A percentile compares a stretch with the other conserved stretches of the same genome.
Evolutionary conservation across 108 stramenopile species (phyloP).

Genomic region (Nannochloropsis oceanica): DNA sequence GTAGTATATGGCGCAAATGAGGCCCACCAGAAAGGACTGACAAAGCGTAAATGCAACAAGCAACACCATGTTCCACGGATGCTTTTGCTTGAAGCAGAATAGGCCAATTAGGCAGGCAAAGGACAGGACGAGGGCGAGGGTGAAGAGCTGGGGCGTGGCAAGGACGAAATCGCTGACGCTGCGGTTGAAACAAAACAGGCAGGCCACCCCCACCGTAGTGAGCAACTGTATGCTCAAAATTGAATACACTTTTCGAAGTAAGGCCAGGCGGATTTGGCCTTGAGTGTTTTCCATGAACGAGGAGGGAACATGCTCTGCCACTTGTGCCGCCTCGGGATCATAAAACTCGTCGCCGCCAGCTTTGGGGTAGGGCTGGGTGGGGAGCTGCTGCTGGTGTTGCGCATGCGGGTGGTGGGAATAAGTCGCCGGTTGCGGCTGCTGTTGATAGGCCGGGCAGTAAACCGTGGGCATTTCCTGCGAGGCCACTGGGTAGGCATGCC

Average conservation of each 20-base stretch:
- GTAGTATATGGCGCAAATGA: constrained; percentile 8
- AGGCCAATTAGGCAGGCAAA: not conserved
- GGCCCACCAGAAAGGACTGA: constrained; percentile 3
- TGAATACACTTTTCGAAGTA: not conserved
- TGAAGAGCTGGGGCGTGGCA: not conserved
- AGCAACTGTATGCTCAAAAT: not conserved
- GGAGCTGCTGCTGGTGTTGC: not conserved
- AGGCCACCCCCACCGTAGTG: not conserved
- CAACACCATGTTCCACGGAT: constrained; percentile 14
- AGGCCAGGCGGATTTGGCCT: not conserved
- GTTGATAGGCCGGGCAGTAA: not conserved
- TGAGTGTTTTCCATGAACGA: not conserved
- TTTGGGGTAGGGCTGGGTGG: not conserved
- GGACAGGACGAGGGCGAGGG: not conserved
- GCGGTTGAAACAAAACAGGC: not conserved
- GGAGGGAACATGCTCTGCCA: not conserved
- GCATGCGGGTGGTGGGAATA: not conserved
- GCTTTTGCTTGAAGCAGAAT: constrained; percentile 7
- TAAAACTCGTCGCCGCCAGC: not conserved
- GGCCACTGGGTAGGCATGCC: not conserved
- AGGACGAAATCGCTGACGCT: not conserved
- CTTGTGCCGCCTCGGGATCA: not conserved
- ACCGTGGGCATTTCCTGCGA: not conserved
- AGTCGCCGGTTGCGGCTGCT: not conserved
- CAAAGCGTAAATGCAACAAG: not conserved